Evolutionary conservation across 2,329 filamentous ascomycete species (phyloP).

Genomic region (Didymella arachidicola): DNA sequence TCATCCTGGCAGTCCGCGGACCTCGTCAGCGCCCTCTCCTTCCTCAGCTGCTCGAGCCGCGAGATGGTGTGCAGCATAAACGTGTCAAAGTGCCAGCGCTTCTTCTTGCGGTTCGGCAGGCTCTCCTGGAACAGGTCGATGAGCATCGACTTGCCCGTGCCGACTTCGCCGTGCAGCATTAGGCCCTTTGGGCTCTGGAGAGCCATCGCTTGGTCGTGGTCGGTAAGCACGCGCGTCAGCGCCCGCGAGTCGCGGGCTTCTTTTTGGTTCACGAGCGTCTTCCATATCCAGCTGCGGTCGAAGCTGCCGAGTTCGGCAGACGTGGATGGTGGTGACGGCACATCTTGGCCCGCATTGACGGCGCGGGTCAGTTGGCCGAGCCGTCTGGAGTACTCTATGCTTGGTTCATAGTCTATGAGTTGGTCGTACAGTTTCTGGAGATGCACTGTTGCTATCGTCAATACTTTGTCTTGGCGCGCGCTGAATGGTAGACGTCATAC

Average conservation of each 20-base stretch:
- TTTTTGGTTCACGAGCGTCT: conserved; percentile 60
- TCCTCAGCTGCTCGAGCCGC: conserved; percentile 71
- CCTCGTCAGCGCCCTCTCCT: conserved; percentile 38
- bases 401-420: conserved; percentile 80
- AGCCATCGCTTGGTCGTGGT: conserved; percentile 73
- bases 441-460: conserved; percentile 63
- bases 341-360: conserved; percentile 43
- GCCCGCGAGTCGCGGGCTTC: conserved; percentile 65
- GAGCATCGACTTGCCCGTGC: conserved; percentile 86
- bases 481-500: conserved; percentile 47
- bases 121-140: conserved; percentile 81
- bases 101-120: conserved; percentile 75
- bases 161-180: conserved; percentile 81
- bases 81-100: conserved; percentile 82
- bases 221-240: conserved; percentile 72
- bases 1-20: conserved; percentile 56
- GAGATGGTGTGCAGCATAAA: conserved; percentile 84
- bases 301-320: conserved; percentile 29
- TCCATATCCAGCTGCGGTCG: conserved; percentile 60
- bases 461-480: conserved; percentile 25
- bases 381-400: conserved; percentile 71
- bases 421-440: conserved; percentile 78
- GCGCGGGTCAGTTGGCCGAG: conserved; percentile 66
- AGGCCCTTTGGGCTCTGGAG: conserved; percentile 77
- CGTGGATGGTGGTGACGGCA: conserved; percentile 44